phyloP scores from a whole-genome alignment of 1,284 basidiomycete genomes.

The Pseudomicrostroma phylloplanum region DNA sequence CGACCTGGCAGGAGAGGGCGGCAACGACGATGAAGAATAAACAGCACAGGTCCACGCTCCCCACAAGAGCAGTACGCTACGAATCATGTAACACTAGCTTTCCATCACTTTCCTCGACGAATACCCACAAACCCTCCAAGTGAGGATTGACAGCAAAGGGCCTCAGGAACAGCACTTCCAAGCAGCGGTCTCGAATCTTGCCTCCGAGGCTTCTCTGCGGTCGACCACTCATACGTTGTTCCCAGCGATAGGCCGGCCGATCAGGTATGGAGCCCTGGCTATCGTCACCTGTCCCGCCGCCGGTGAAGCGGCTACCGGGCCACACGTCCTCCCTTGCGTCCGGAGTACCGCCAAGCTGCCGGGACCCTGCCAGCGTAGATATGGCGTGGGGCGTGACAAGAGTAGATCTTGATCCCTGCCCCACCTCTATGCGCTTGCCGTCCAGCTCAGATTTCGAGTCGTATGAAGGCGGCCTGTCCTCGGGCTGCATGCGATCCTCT shows the following conservation, averaged over 20 bases:
- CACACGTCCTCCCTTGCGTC: background rate
- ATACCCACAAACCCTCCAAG: background rate
- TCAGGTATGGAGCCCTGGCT: slow-evolving; percentile 8
- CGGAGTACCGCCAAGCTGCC: background rate
- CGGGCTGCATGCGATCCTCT: too few species aligned
- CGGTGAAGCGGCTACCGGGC: background rate
- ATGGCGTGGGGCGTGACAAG: background rate
- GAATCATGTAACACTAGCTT: background rate
- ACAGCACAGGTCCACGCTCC: too few species aligned
- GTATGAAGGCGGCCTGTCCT: slow-evolving; percentile 2
- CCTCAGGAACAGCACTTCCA: background rate
- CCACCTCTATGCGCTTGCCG: slow-evolving; percentile 1
- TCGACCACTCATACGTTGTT: slow-evolving; percentile 9
- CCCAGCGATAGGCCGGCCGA: slow-evolving; percentile 14
- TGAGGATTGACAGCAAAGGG: background rate
- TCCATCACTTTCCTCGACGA: background rate
- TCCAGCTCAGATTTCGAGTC: background rate
- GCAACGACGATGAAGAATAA: background rate
- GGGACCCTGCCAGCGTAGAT: background rate
- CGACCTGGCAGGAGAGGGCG: background rate
- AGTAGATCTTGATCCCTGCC: background rate
- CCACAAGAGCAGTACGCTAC: too few species aligned
- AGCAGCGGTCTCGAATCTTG: background rate
- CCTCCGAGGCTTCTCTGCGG: background rate
- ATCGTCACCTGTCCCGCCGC: slow-evolving; percentile 12